Conservation (phyloP, 768 basidiomycete genomes). For the Serendipita vermifera region DNA sequence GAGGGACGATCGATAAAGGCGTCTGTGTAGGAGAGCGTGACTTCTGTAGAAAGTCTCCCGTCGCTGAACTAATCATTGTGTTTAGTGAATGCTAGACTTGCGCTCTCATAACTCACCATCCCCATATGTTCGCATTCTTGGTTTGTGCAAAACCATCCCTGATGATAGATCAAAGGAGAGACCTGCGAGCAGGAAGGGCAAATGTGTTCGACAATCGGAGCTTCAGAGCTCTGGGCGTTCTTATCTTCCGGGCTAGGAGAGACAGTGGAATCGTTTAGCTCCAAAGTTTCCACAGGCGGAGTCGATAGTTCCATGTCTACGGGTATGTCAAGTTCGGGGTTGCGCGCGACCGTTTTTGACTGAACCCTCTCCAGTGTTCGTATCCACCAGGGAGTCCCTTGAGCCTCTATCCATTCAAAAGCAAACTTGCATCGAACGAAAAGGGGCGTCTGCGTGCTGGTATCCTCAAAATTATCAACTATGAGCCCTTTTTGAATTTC, state of each 20-base stretch:
- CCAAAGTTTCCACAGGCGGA: not conserved
- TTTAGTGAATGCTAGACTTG: no score
- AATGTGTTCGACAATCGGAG: not conserved
- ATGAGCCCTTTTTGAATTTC: not conserved
- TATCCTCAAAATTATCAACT: no score
- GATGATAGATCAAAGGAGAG: conserved; percentile 42
- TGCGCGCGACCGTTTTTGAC: not conserved
- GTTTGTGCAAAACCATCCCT: conserved; percentile 52
- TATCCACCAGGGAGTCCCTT: conserved; percentile 46
- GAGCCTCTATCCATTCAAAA: conserved; percentile 70
- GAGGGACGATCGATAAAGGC: conserved; percentile 7
- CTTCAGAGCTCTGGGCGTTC: not conserved
- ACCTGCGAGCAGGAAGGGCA: conserved; percentile 34
- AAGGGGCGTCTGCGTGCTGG: not conserved
- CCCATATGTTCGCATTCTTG: conserved; percentile 21
- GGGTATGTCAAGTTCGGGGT: not conserved
- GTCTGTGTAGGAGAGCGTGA: conserved; percentile 4
- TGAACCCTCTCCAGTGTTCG: not conserved
- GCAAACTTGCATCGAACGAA: conserved; percentile 70
- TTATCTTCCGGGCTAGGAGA: not conserved
- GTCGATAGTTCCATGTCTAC: not conserved
- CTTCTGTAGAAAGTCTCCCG: not conserved
- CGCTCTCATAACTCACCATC: conserved; percentile 26
- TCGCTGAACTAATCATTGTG: conserved; percentile 12
- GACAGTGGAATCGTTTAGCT: not conserved